These are phyloP conservation scores for Cubamyces sp. DNA, from an alignment of 768 basidiomycete genomes.

Conservation along the genomic window DNA sequence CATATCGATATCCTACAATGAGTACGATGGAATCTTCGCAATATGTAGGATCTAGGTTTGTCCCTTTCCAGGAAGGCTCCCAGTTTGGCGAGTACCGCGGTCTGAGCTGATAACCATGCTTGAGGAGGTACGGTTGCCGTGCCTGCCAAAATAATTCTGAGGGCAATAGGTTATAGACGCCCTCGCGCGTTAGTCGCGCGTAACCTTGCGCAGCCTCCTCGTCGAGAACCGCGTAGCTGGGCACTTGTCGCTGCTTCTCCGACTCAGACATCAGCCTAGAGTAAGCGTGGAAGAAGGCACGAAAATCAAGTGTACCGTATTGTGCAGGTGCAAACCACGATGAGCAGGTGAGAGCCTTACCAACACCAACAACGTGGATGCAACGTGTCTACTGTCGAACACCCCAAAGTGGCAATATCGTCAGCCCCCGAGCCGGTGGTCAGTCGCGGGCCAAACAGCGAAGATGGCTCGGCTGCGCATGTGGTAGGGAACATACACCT, in stretches of 20 bases:
- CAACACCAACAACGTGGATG: background rate
- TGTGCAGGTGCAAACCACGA: background rate
- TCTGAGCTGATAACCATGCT: conserved; percentile 29
- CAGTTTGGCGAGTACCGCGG: conserved; percentile 23
- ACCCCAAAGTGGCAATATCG: too few relatives aligned
- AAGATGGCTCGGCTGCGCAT: background rate
- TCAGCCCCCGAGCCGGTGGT: too few relatives aligned
- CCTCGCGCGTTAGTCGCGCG: background rate
- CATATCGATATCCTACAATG: too few relatives aligned
- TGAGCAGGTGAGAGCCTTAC: background rate
- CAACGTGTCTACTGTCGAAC: too few relatives aligned
- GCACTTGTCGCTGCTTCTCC: conserved; percentile 16
- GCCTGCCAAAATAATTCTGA: conserved; percentile 21
- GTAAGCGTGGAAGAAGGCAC: background rate
- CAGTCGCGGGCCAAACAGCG: background rate
- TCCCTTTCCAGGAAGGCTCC: conserved; percentile 25
- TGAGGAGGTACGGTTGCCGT: conserved; percentile 15
- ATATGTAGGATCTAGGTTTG: conserved; percentile 10
- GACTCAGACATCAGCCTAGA: background rate
- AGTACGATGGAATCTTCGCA: conserved; percentile 26
- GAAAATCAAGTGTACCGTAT: background rate
- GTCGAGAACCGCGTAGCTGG: conserved; percentile 4
- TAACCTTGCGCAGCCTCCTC: background rate
- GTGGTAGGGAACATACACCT: background rate
- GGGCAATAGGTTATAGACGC: conserved; percentile 10